Evolutionary conservation across 768 basidiomycete species (phyloP).

Genomic region (Pisolithus orientalis): DNA sequence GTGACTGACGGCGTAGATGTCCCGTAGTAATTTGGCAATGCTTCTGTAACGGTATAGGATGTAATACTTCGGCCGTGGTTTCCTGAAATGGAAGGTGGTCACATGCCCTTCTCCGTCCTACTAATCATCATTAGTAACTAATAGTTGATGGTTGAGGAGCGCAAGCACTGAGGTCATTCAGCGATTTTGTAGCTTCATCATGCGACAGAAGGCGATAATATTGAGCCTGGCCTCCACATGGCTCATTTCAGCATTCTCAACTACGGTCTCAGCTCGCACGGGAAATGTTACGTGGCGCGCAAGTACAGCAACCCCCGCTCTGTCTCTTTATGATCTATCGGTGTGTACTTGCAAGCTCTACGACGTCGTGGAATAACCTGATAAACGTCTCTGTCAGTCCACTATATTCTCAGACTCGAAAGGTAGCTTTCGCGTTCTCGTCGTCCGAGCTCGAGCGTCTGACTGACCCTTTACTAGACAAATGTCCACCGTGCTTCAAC

Average conservation of each 20-base stretch:
- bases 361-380: too few species aligned
- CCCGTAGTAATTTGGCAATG: background rate
- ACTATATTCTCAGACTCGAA: too few species aligned
- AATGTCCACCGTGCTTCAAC: slow-evolving; percentile 92
- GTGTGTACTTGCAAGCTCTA: background rate
- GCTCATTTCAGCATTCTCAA: background rate
- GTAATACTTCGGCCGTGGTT: too few species aligned
- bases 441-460: too few species aligned
- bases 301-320: background rate
- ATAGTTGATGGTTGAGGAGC: too few species aligned
- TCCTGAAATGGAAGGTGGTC: too few species aligned
- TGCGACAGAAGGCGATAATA: background rate
- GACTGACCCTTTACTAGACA: slow-evolving; percentile 27
- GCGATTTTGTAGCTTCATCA: background rate
- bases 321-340: background rate
- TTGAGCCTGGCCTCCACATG: background rate
- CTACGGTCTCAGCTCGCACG: background rate
- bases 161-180: background rate
- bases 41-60: background rate
- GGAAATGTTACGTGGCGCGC: background rate
- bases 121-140: too few species aligned
- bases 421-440: too few species aligned
- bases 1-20: background rate
- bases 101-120: too few species aligned
- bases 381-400: too few species aligned